A percentile compares a stretch with the other conserved stretches of the same genome.
Conservation (phyloP, 768 basidiomycete species). For the Panaeolus cyanescens region DNA sequence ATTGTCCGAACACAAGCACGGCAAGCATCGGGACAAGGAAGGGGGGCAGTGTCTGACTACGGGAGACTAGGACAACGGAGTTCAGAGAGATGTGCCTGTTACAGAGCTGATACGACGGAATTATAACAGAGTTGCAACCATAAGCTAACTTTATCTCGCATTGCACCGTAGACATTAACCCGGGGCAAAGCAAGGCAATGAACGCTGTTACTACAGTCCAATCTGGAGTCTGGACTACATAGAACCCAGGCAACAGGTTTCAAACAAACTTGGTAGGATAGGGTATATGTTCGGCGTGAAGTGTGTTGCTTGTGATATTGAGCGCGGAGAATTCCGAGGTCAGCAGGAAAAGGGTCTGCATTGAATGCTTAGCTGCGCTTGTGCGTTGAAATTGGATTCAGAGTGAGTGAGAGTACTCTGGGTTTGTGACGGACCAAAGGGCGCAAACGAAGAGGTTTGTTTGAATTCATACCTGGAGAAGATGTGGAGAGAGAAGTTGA, state of each 20-base stretch:
- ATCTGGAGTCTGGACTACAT: background rate
- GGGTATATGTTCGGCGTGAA: background rate
- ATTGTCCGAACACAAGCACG: too few relatives aligned
- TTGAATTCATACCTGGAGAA: background rate
- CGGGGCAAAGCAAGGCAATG: too few relatives aligned
- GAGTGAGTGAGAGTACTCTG: background rate
- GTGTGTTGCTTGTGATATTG: background rate
- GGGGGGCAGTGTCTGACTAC: too few relatives aligned
- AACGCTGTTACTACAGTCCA: slow-evolving; percentile 3
- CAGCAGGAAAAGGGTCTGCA: background rate
- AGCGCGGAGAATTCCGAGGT: background rate
- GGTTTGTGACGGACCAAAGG: background rate
- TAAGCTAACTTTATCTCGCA: too few relatives aligned
- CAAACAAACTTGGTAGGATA: background rate
- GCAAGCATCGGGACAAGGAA: too few relatives aligned
- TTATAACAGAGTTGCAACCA: too few relatives aligned
- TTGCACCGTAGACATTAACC: too few relatives aligned
- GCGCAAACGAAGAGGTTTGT: too few relatives aligned
- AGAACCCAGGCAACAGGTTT: background rate
- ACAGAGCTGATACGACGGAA: too few relatives aligned
- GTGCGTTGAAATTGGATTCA: background rate
- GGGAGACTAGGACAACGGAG: too few relatives aligned
- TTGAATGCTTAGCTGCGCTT: background rate
- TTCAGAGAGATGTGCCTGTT: too few relatives aligned
- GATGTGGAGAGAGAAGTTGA: background rate